Evolutionary conservation across 1,284 basidiomycete species (phyloP), one percentile per base, ranked within the genome.

Genomic region (Leccinum subspadiceum): DNA sequence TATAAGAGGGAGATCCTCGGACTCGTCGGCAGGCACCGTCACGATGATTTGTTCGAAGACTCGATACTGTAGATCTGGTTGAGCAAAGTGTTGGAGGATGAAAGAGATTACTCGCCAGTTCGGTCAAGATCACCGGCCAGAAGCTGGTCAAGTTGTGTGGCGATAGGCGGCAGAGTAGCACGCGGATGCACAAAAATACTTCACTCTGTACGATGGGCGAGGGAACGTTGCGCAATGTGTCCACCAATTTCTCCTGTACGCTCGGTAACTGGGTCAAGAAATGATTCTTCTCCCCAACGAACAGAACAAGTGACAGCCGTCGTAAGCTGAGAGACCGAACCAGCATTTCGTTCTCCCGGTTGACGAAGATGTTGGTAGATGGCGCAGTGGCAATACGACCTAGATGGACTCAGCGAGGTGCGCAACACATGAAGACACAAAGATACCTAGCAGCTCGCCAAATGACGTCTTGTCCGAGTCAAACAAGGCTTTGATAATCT

Each of bases 161-260:
- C 8, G 90, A 91, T 60, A 98, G 84, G n/a, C 97, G 87, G 70
- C 93, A 96, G 60, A 99, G 81, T 31, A 99, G 76, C 2, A 98
- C 91, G 8, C 97, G 83, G 56, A 99, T 85, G 71, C 95, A 98
- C 5, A 99, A 83, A 73, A 96, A 99, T 4, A 94, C 93, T 73
- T 99, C 96, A 65, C 91, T 91, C 70, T 96, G 93, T 0, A 98
- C 93, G 50, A 92, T 81, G 1, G 90, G 90, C 9, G 92, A 86
- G 1, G 91, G 80, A 13, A 89, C 84, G 60, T 89, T 92, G 53
- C 93, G 85, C 51, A 99, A 77, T 2, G 96, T 86, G 65, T 99
- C 97, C 7, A 98, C 97, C 17, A 99, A 80, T 76, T 94, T 97
- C 76, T 99, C 97, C 75, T 98, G 96, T 24, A 99, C 93, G 48